Evolutionary conservation across 1,139 yeast genomes (phyloP).

Genomic region (Lodderomyces jiufengensis): DNA sequence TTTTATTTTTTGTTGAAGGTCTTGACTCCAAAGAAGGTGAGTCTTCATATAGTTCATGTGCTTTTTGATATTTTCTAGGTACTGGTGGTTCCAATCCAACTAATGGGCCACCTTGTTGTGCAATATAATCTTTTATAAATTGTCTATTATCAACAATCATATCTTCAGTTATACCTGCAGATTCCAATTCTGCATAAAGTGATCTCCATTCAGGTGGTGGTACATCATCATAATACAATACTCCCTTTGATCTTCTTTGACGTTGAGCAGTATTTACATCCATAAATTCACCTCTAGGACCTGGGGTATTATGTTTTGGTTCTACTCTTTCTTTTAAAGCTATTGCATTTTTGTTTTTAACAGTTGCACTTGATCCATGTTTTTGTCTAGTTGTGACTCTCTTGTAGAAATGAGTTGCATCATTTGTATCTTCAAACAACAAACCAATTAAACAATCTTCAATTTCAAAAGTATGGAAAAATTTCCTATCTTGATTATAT

Average conservation of each 20-base stretch:
- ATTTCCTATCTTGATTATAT: conserved; percentile 89
- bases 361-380: conserved; percentile 82
- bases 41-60: conserved; percentile 2
- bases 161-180: conserved; percentile 80
- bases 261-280: conserved; percentile 53
- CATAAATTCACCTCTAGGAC: conserved; percentile 69
- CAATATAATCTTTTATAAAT: conserved; percentile 73
- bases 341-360: conserved; percentile 81
- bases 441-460: conserved; percentile 91
- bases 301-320: conserved; percentile 41
- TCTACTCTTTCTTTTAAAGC: conserved; percentile 59
- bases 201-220: conserved; percentile 89
- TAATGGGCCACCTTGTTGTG: conserved; percentile 77
- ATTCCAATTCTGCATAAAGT: conserved; percentile 67
- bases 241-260: conserved; percentile 54
- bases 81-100: conserved; percentile 86
- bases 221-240: conserved; percentile 67
- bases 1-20: conserved; percentile 24
- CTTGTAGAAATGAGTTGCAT: conserved; percentile 81
- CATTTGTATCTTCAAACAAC: conserved; percentile 82
- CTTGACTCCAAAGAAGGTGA: conserved; percentile 1
- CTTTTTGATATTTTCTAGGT: conserved; percentile 54
- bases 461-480: conserved; percentile 90
- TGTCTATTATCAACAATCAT: conserved; percentile 86
- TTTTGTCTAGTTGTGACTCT: conserved; percentile 73